Base-by-base conservation (phyloP, 2,329 filamentous ascomycete genomes). In the Epicoccum sorghinum region DNA sequence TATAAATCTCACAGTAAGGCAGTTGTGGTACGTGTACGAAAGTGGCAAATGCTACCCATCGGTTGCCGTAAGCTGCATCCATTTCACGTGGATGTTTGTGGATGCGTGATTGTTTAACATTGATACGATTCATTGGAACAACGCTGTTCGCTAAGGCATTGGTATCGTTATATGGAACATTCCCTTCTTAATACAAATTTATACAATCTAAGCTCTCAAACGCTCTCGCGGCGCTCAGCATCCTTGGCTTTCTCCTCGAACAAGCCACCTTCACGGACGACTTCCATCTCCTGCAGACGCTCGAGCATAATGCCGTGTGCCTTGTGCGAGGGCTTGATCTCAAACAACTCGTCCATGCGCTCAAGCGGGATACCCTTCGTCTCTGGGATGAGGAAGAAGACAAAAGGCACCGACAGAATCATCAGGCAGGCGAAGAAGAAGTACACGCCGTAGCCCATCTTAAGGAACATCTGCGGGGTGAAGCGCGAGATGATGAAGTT, bases 401-500 rank as follows among this genome's bases (percentile, higher is more conserved):
- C 74, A 54, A 80, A 81, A 2, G 79, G 70, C 42, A 78, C 73
- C 1, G 74, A 75, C 10, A 76, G 55, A 6, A 78, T 67, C 67
- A 79, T 79, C 51, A 83, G 74, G 29, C 72, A 77, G 4, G 80
- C 80, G 53, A 84, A 77, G 64, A 80, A 79, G 58, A 79, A 77
- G 56, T 75, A 76, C 2, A 75, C 72, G 8, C 77, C 77, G 57
- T 75, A 78, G 4, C 73, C 72, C 73, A 80, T 79, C 40, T 55
- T 77, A 44, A 69, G 50, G 66, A 78, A 80, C 84, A 89, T 89
- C 60, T 87, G 83, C 24, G 82, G 85, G 0, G 85, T 89, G 77
- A 88, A 89, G 9, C 86, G 80, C 0, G 81, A 82, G 60, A 90
- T 83, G 67, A 90, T 80, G 70, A 90, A 89, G 72, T 89, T 90